Conservation (phyloP, 768 basidiomycete species). For the Gelatoporia subvermispora region DNA sequence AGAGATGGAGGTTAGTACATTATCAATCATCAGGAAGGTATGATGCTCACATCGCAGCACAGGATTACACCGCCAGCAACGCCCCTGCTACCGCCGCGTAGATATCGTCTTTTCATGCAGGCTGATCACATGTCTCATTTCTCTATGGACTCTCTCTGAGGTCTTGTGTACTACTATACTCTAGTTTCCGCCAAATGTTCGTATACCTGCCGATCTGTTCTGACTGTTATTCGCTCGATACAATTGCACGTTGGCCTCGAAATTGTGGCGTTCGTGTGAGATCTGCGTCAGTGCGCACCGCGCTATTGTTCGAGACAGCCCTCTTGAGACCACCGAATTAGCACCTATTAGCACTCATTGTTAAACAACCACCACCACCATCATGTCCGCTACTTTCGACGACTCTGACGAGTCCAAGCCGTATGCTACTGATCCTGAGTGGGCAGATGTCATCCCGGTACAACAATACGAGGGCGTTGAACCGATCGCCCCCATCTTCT, state of each 20-base stretch:
- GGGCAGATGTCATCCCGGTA: conserved; percentile 77
- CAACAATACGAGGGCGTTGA: conserved; percentile 74
- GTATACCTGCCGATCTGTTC: neutral
- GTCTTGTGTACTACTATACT: conserved; percentile 3
- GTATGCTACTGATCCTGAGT: conserved; percentile 64
- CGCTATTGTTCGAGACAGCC: no score
- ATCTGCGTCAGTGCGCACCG: no score
- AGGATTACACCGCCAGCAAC: conserved; percentile 18
- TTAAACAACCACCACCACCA: no score
- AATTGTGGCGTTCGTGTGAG: no score
- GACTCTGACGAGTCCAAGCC: conserved; percentile 20
- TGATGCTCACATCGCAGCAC: neutral
- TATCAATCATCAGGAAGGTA: neutral
- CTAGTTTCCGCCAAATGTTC: neutral
- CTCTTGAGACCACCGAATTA: no score
- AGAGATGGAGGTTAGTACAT: conserved; percentile 84
- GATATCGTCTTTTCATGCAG: neutral
- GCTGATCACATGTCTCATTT: neutral
- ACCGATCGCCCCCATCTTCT: conserved; percentile 90
- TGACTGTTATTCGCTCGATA: neutral
- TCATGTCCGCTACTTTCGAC: conserved; percentile 15
- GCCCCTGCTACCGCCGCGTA: conserved; percentile 9
- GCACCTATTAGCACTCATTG: no score
- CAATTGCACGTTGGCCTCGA: no score
- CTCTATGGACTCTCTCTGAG: neutral